These are phyloP conservation scores for Phlegmacium glaucopus DNA, from an alignment of 768 basidiomycete species.

Conservation along the genomic window DNA sequence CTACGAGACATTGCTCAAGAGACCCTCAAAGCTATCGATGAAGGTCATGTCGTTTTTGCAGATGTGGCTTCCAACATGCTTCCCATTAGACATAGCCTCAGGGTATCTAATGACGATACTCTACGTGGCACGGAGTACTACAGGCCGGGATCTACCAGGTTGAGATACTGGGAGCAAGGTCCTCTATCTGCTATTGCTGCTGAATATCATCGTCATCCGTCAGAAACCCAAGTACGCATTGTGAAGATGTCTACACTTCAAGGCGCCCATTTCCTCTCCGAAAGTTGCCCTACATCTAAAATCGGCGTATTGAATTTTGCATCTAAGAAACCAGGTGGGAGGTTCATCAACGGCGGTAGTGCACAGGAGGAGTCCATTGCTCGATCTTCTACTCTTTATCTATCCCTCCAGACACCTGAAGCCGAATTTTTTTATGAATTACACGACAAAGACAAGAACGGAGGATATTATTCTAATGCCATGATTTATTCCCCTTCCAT, in stretches of 20 bases:
- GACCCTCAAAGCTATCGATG: not conserved
- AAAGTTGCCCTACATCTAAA: constrained; percentile 1
- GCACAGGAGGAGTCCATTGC: constrained; percentile 71
- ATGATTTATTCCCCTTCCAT: constrained; percentile 6
- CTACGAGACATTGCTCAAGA: not conserved
- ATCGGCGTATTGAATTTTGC: constrained; percentile 68
- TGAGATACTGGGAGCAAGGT: not conserved
- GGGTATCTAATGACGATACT: not conserved
- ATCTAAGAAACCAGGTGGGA: constrained; percentile 69
- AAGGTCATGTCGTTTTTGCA: not conserved
- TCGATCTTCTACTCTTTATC: constrained; percentile 68
- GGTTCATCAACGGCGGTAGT: constrained; percentile 62
- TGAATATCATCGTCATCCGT: too few relatives aligned
- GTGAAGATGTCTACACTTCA: not conserved
- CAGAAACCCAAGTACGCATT: not conserved
- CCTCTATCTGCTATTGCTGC: not conserved
- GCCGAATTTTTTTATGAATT: constrained; percentile 58
- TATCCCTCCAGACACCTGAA: constrained; percentile 51
- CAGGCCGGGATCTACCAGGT: not conserved
- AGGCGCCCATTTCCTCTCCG: not conserved
- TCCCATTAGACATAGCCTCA: not conserved
- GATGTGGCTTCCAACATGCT: not conserved
- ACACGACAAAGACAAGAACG: constrained; percentile 39
- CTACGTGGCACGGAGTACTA: not conserved
- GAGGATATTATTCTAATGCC: constrained; percentile 6